Base-by-base conservation (phyloP, 2,329 filamentous ascomycete genomes). In the Blumeria hordei region DNA sequence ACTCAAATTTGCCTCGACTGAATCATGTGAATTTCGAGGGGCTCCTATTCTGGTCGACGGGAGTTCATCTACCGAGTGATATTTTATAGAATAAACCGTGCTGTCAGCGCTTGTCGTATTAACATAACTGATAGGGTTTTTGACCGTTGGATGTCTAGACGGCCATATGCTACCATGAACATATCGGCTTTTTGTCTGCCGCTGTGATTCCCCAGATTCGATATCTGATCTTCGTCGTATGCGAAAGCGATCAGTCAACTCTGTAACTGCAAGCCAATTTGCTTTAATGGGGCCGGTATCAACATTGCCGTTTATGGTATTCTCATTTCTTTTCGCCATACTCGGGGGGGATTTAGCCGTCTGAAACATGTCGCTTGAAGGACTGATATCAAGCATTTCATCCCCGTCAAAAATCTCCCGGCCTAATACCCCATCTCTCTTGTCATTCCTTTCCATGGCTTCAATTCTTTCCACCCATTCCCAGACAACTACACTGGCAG, bases 381-480 rank as follows among this genome's bases (percentile, higher is more conserved):
- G 74, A 3, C 74, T 78, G 47, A 76, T 71, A 55, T 83, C 78
- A 9, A 85, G 68, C 80, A 84, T 84, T 61, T 85, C 82, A 62
- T 85, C 81, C 2, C 80, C 81, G 62, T 85, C 81, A 60, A 83
- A 85, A 0, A 85, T 73, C 62, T 85, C 81, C 58, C 81, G 70
- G 12, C 81, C 81, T 1, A 85, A 67, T 50, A 85, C 83, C 6
- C 81, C 81, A 61, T 83, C 81, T 64, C 84, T 84, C 62, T 79
- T 77, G 60, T 85, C 81, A 62, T 85, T 79, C 64, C 81, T 74
- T 67, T 85, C 81, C 55, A 85, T 67, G 1, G 80, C 80, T 65
- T 86, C 82, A 57, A 85, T 86, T 39, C 82, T 72, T 65, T 86
- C 82, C 4, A 85, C 82, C 82, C 82, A 85, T 67, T 86, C 82